Evolutionary conservation across 1,284 basidiomycete species (phyloP), one percentile per base, ranked within the genome.

Genomic region (Ceratobasidium sp.): DNA sequence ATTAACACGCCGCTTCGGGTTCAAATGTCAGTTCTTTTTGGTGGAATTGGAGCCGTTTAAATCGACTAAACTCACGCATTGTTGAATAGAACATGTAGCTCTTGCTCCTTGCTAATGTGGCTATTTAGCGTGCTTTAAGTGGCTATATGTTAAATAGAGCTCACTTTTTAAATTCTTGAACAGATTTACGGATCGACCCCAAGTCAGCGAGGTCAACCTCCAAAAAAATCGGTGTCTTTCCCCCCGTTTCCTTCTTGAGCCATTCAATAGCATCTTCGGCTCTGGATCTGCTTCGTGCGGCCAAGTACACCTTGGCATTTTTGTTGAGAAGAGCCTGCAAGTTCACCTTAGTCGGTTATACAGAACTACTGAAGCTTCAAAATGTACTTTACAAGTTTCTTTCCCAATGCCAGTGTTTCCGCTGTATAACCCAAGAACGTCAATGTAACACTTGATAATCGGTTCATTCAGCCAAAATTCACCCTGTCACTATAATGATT

Each of bases 251-350:
- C 2, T 82, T 48, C 79, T 87, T 87, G 69, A 93, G 85, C 33
- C 88, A 84, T 12, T 84, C 81, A 73, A 93, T 91, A 0, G 90
- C 89, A 7, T 67, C 26, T 26, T 85, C 79, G 0, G 88, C 90
- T 73, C 88, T 90, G 46, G 83, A 80, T 76, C 84, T 81, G 80
- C 84, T 87, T 23, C 92, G 86, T 26, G 87, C 86, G 2, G 89
- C 90, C 80, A 93, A 85, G 82, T 92, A 93, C 0, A 94, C 92
- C 79, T 87, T 91, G 9, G 91, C 91, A 50, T 90, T 89, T 75
- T 87, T 87, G 6, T 82, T 79, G 59, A 93, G 86, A 17, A 91
- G 85, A 6, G 85, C 87, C 86, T 88, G 69, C 6, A 82, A 84
- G 15, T 79, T 80, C 71, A 20, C 4, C 33, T 33, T 4, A 4